These are phyloP conservation scores for Fusarium nurragi DNA, from an alignment of 2,329 filamentous ascomycete species.

Conservation along the genomic window DNA sequence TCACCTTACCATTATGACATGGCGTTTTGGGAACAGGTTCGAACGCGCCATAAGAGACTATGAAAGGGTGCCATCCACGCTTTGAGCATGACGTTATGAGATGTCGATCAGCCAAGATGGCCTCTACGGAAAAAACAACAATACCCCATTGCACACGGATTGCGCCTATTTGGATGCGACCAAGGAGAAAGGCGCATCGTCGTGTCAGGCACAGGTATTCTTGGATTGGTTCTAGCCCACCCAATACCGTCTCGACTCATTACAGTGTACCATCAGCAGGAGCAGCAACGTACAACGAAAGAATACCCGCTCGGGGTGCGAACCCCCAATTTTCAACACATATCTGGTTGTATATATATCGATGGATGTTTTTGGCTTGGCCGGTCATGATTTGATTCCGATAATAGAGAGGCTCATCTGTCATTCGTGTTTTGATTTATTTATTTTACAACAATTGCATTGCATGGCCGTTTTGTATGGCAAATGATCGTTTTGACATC, in stretches of 20 bases:
- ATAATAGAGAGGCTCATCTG: slow-evolving; percentile 29
- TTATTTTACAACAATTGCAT: slow-evolving; percentile 37
- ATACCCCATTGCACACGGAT: slow-evolving; percentile 32
- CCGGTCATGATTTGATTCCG: slow-evolving; percentile 19
- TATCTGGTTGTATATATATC: slow-evolving; percentile 37
- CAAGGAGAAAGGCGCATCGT: slow-evolving; percentile 13
- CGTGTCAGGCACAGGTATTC: slow-evolving; percentile 15
- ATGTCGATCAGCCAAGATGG: slow-evolving; percentile 8
- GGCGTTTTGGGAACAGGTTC: slow-evolving; percentile 35
- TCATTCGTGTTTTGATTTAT: slow-evolving; percentile 16
- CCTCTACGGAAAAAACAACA: slow-evolving; percentile 27
- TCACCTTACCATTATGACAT: slow-evolving; percentile 35
- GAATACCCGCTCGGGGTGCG: slow-evolving; percentile 35
- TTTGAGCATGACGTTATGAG: slow-evolving; percentile 7
- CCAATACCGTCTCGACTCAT: slow-evolving; percentile 12
- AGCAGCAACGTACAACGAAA: slow-evolving; percentile 36
- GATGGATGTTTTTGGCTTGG: slow-evolving; percentile 18
- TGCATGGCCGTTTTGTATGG: slow-evolving; percentile 33
- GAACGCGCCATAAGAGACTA: slow-evolving; percentile 21
- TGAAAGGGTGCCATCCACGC: slow-evolving; percentile 17
- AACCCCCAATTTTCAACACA: slow-evolving; percentile 35
- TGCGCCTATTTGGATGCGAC: slow-evolving; percentile 16
- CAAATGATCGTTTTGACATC: slow-evolving; percentile 22
- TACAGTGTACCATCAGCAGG: slow-evolving; percentile 31
- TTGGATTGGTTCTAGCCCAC: slow-evolving; percentile 20